A percentile compares a stretch with the other conserved stretches of the same genome.
phyloP scores from a whole-genome alignment of 768 basidiomycete species.

The Amanita molliuscula region DNA sequence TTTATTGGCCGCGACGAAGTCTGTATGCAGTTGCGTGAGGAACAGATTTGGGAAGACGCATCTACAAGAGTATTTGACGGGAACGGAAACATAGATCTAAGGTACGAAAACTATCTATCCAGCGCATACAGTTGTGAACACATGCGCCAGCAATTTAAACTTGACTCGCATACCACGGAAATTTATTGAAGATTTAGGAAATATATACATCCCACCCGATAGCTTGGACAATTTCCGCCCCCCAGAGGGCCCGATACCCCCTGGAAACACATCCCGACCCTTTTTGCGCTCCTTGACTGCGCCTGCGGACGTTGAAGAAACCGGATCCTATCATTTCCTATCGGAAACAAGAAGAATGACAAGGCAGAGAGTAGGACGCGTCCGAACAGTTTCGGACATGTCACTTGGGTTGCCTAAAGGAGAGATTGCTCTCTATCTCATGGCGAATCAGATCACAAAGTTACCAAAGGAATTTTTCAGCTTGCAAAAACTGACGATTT shows the following conservation, averaged over 20 bases:
- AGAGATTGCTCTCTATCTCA: slow-evolving; percentile 47
- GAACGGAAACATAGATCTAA: slow-evolving; percentile 41
- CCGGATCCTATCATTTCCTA: slow-evolving; percentile 10
- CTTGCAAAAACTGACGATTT: slow-evolving; percentile 45
- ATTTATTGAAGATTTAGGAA: slow-evolving; percentile 35
- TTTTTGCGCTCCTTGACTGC: slow-evolving; percentile 25
- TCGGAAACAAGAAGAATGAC: slow-evolving; percentile 13
- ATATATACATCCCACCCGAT: slow-evolving; percentile 33
- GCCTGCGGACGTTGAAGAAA: slow-evolving; percentile 14
- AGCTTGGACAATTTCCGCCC: slow-evolving; percentile 16
- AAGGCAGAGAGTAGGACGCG: slow-evolving; percentile 19
- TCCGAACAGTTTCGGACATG: slow-evolving; percentile 20
- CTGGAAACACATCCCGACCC: slow-evolving; percentile 12
- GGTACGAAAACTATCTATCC: slow-evolving; percentile 23
- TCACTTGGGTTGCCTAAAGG: slow-evolving; percentile 32
- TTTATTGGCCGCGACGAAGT: slow-evolving; percentile 9
- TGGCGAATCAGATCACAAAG: slow-evolving; percentile 37
- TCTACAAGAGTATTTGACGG: slow-evolving; percentile 31
- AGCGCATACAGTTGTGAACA: slow-evolving; percentile 3
- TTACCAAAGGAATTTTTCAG: slow-evolving; percentile 51
- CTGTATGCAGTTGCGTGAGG: slow-evolving; percentile 12
- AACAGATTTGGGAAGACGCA: slow-evolving; percentile 38
- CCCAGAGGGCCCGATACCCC: slow-evolving; percentile 4
- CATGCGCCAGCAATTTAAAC: slow-evolving; percentile 21
- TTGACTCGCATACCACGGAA: slow-evolving; percentile 40